Conservation (phyloP, 148 eudicot genomes). For the Dianthus caryophyllus region DNA sequence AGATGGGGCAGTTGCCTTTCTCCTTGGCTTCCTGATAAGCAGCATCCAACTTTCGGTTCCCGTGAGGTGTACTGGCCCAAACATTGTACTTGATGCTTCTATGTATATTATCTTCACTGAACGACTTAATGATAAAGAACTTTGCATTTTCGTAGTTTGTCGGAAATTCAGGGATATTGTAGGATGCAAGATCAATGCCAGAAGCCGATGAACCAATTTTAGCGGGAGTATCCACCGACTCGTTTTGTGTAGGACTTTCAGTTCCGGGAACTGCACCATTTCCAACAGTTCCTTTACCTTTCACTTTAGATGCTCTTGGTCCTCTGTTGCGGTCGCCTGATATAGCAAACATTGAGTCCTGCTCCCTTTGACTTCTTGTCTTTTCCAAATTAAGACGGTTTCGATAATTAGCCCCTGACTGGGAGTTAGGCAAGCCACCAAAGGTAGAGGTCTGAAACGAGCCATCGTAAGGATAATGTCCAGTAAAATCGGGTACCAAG, state of each 20-base stretch:
- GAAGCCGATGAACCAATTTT: slow-evolving; percentile 51
- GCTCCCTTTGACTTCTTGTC: slow-evolving; percentile 66
- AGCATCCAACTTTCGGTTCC: slow-evolving; percentile 86
- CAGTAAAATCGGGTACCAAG: slow-evolving; percentile 39
- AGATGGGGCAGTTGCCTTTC: slow-evolving; percentile 63
- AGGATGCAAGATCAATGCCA: slow-evolving; percentile 37
- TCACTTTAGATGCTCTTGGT: slow-evolving; percentile 81
- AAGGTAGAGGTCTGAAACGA: slow-evolving; percentile 48
- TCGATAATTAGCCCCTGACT: slow-evolving; percentile 41
- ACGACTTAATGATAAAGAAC: slow-evolving; percentile 90
- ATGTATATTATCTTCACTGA: slow-evolving; percentile 96
- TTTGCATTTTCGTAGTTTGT: slow-evolving; percentile 75
- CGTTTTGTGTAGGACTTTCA: slow-evolving; percentile 30
- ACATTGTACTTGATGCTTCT: slow-evolving; percentile 82
- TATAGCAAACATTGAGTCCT: slow-evolving; percentile 43
- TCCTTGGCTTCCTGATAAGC: slow-evolving; percentile 80
- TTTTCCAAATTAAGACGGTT: slow-evolving; percentile 49
- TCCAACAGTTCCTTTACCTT: slow-evolving; percentile 44
- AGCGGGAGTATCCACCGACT: slow-evolving; percentile 26
- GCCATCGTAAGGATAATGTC: slow-evolving; percentile 49
- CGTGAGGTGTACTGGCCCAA: slow-evolving; percentile 97
- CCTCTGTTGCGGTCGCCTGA: slow-evolving; percentile 87
- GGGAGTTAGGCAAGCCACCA: slow-evolving; percentile 42
- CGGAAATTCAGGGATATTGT: slow-evolving; percentile 63
- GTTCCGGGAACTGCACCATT: slow-evolving; percentile 28